phyloP scores from a whole-genome alignment of 306 rosid genomes.

The Rosa persica region DNA sequence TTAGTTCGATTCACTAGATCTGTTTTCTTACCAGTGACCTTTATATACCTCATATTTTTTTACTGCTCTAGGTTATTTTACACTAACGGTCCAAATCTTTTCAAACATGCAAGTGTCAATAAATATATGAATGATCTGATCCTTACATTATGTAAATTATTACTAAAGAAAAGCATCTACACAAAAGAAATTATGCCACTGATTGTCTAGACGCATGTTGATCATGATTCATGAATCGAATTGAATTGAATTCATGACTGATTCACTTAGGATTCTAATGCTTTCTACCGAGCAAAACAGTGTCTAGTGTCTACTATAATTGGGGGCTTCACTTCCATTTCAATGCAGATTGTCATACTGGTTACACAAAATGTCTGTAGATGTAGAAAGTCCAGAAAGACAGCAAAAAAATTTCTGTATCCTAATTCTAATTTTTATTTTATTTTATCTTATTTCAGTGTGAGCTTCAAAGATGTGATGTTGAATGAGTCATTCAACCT shows the following conservation, averaged over 20 bases:
- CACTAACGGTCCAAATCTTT: background rate
- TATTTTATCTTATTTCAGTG: background rate
- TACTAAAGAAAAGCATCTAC: background rate
- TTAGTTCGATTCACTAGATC: background rate
- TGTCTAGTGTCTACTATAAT: background rate
- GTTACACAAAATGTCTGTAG: background rate
- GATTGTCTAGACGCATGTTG: background rate
- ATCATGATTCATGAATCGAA: background rate
- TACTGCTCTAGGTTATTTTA: background rate
- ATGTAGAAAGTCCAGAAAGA: background rate
- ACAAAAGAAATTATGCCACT: background rate
- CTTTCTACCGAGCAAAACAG: background rate
- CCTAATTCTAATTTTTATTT: background rate
- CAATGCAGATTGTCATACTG: background rate
- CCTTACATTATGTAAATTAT: background rate
- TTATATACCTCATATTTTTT: background rate
- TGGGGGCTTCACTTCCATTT: too few relatives aligned
- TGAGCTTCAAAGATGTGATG: background rate
- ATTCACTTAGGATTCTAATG: background rate
- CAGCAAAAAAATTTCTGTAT: background rate
- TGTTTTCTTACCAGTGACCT: background rate
- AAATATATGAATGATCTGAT: background rate
- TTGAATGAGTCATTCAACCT: background rate
- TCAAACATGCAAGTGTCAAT: background rate
- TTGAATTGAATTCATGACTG: background rate